These are phyloP conservation scores for Saraca asoca DNA, from an alignment of 331 rosid genomes.

Conservation along the genomic window DNA sequence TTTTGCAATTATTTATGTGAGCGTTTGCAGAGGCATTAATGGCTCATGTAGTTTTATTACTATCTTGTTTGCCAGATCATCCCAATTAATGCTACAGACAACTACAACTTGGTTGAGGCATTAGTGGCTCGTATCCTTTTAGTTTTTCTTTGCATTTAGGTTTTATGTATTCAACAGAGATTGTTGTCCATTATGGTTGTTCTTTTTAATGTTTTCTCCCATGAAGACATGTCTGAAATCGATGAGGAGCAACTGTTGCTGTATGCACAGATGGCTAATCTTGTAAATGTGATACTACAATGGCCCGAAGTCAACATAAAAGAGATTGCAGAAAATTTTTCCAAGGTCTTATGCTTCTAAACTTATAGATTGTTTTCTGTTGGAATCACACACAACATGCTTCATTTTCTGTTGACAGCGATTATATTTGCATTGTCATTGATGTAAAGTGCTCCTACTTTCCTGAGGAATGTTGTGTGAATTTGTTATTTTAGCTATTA, in stretches of 20 bases:
- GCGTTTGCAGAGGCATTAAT: too few relatives aligned
- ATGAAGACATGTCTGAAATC: constrained; percentile 70
- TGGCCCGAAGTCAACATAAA: constrained; percentile 72
- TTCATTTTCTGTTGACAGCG: neutral
- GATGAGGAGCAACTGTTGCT: constrained; percentile 73
- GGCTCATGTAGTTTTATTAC: neutral
- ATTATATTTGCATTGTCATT: neutral
- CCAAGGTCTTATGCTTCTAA: constrained; percentile 58
- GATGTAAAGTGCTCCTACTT: neutral
- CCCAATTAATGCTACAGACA: constrained; percentile 60
- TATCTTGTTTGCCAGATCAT: constrained; percentile 55
- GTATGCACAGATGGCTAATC: constrained; percentile 94
- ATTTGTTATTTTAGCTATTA: constrained; percentile 1
- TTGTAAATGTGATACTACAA: constrained; percentile 70
- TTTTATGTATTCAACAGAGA: constrained; percentile 18
- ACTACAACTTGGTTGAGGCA: constrained; percentile 76
- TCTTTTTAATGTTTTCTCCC: constrained; percentile 38
- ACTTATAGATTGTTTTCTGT: constrained; percentile 21
- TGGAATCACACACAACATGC: constrained; percentile 21
- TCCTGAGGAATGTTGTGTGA: neutral
- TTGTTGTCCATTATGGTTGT: constrained; percentile 38
- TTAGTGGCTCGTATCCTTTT: constrained; percentile 86
- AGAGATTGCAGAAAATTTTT: constrained; percentile 77
- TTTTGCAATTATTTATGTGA: too few relatives aligned
- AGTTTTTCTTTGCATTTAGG: constrained; percentile 9